phyloP scores from a whole-genome alignment of 129 eudicot genomes.

The Chrysanthemum makinoi region DNA sequence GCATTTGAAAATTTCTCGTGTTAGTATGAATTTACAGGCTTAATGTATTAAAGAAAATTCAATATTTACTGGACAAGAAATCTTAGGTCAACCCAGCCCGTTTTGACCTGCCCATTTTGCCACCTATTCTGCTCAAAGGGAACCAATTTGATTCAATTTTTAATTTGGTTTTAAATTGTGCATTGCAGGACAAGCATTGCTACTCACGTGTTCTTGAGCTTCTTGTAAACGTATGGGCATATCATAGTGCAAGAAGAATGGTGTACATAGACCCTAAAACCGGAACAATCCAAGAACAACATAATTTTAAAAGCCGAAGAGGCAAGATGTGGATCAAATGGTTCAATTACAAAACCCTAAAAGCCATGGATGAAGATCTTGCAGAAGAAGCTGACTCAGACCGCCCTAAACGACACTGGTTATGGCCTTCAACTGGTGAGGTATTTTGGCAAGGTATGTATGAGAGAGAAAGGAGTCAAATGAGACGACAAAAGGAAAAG shows the following conservation, averaged over 20 bases:
- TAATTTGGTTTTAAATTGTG: background rate
- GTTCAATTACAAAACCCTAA: conserved; percentile 70
- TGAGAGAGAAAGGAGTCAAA: conserved; percentile 70
- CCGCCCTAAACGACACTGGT: conserved; percentile 51
- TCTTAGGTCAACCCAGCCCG: background rate
- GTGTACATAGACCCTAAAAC: conserved; percentile 65
- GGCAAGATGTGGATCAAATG: conserved; percentile 96
- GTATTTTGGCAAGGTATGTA: conserved; percentile 84
- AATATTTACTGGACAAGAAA: background rate
- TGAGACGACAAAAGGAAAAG: conserved; percentile 58
- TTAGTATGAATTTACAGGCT: background rate
- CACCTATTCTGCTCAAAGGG: background rate
- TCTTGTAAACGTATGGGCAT: conserved; percentile 93
- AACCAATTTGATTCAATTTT: background rate
- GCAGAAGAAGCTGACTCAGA: conserved; percentile 90
- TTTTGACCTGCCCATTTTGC: background rate
- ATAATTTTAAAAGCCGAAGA: conserved; percentile 59
- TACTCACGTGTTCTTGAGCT: conserved; percentile 92
- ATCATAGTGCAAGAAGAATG: conserved; percentile 84
- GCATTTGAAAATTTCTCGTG: no score
- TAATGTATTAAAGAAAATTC: background rate
- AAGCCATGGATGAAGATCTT: conserved; percentile 90
- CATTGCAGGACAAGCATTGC: conserved; percentile 84
- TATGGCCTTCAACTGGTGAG: conserved; percentile 96
- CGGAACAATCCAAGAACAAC: conserved; percentile 82